Conservation (phyloP, 345 rosid species). For the Chamaenerion angustifolium region DNA sequence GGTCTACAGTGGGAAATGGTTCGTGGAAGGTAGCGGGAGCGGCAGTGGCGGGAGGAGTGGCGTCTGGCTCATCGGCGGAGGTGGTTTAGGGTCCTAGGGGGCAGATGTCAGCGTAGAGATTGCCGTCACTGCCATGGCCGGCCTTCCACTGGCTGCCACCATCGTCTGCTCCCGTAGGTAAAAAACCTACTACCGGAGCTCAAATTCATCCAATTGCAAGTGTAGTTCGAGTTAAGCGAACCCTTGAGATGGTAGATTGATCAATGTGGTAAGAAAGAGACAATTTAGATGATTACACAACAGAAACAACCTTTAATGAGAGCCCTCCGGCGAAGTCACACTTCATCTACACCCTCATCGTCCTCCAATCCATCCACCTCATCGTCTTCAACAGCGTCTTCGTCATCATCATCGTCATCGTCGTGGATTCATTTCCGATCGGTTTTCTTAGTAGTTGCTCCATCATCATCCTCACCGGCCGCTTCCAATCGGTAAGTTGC, state of each 20-base stretch:
- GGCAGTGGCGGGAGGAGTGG: conserved; percentile 15
- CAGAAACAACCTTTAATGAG: conserved; percentile 37
- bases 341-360: conserved; percentile 24
- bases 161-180: conserved; percentile 55
- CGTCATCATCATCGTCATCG: conserved; percentile 27
- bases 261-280: conserved; percentile 1
- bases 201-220: background rate
- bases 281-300: conserved; percentile 25
- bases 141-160: conserved; percentile 57
- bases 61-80: conserved; percentile 15
- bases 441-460: conserved; percentile 41
- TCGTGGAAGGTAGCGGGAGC: conserved; percentile 30
- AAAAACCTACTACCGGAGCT: conserved; percentile 4
- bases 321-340: conserved; percentile 46
- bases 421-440: conserved; percentile 63
- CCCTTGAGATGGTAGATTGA: conserved; percentile 7
- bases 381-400: conserved; percentile 25
- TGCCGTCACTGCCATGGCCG: conserved; percentile 65
- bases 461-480: conserved; percentile 43
- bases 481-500: conserved; percentile 35
- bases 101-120: conserved; percentile 41
- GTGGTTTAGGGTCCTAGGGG: conserved; percentile 34
- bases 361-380: conserved; percentile 28
- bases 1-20: conserved; percentile 24
- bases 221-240: conserved; percentile 5